Conservation (phyloP, 23 red algal genomes). For the Gracilaria domingensis region DNA sequence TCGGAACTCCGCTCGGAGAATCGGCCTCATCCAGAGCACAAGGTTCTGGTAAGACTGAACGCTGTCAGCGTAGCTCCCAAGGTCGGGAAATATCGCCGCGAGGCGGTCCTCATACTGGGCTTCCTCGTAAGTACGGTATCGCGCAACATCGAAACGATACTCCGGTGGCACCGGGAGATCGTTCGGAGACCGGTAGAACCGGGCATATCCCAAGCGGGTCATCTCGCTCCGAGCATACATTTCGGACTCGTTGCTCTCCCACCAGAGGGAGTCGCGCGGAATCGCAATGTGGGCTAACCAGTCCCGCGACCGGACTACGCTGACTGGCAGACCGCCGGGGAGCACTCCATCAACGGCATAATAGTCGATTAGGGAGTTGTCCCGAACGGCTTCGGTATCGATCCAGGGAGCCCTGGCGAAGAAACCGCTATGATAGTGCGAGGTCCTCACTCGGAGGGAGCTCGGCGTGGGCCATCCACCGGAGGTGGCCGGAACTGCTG, state of each 20-base stretch:
- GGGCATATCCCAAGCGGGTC: neutral
- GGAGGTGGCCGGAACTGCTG: neutral
- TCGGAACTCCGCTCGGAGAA: slow-evolving; percentile 15
- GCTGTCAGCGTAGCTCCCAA: neutral
- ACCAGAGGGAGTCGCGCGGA: neutral
- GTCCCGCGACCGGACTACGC: neutral
- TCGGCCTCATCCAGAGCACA: neutral
- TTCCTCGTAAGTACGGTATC: slow-evolving; percentile 25
- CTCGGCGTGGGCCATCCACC: neutral
- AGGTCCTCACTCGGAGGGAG: neutral
- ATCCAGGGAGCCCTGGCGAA: neutral
- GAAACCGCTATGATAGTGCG: neutral
- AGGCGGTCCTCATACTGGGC: slow-evolving; percentile 13
- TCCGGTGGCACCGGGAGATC: neutral
- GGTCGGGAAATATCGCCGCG: neutral
- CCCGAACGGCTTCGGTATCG: neutral
- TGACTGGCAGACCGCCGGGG: neutral
- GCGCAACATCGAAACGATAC: neutral
- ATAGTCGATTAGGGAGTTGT: neutral
- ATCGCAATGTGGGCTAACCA: slow-evolving; percentile 15
- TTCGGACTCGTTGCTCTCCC: neutral
- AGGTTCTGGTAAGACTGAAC: neutral
- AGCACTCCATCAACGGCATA: neutral
- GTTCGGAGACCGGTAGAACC: neutral
- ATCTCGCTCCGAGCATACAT: neutral